Conservation (phyloP, 192 early-diverging fungal genomes). For the Backusella circina region DNA sequence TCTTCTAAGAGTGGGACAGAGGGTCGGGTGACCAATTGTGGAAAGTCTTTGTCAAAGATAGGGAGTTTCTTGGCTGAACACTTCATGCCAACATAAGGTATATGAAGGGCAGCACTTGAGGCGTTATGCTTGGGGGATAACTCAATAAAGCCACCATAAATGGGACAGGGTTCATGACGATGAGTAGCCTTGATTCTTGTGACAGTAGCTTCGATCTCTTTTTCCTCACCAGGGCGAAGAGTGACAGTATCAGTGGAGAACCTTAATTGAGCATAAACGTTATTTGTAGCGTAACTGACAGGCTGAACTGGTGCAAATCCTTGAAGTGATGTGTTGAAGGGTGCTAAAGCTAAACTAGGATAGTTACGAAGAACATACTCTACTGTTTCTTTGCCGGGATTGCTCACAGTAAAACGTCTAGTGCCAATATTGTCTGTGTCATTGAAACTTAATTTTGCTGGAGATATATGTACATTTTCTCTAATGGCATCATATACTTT, state of each 20-base stretch:
- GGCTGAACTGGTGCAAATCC: constrained; percentile 17
- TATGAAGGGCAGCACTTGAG: constrained; percentile 17
- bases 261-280: not conserved
- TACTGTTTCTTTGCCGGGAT: constrained; percentile 30
- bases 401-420: constrained; percentile 36
- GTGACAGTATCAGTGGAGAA: not conserved
- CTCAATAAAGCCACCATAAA: constrained; percentile 47
- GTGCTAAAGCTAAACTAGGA: constrained; percentile 29
- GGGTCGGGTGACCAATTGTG: not conserved
- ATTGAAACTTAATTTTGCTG: constrained; percentile 47
- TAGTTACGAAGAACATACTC: constrained; percentile 32
- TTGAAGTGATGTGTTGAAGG: constrained; percentile 23
- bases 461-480: constrained; percentile 33
- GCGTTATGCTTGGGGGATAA: constrained; percentile 23
- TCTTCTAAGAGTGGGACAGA: not conserved
- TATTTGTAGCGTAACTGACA: constrained; percentile 3
- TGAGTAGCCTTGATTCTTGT: constrained; percentile 9
- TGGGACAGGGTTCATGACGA: constrained; percentile 18
- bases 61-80: constrained; percentile 39
- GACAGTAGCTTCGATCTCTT: not conserved
- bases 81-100: constrained; percentile 45
- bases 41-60: constrained; percentile 34
- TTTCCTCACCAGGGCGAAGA: constrained; percentile 6
- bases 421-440: constrained; percentile 36
- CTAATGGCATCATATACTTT: constrained; percentile 36